Evolutionary conservation across 2,329 filamentous ascomycete species (phyloP).

Genomic region (Didymella sp.): DNA sequence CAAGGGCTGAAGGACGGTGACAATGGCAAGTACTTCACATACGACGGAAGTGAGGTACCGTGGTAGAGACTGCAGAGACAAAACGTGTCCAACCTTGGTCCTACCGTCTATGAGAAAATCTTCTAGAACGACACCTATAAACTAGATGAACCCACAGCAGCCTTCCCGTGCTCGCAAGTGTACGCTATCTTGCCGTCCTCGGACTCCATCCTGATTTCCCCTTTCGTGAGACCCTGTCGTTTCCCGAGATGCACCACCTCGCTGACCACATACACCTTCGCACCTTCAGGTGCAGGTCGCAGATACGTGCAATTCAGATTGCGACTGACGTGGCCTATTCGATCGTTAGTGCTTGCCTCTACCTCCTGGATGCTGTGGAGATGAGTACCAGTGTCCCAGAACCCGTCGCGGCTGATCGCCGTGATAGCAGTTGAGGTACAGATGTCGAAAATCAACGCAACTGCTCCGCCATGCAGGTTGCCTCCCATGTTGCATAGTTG

Average conservation of each 20-base stretch:
- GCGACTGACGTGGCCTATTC: constrained; percentile 48
- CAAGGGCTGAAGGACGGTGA: not conserved
- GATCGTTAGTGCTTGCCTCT: not conserved
- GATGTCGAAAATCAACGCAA: constrained; percentile 63
- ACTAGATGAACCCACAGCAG: constrained; percentile 29
- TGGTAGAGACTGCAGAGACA: not conserved
- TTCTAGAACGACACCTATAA: constrained; percentile 19
- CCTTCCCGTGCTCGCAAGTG: constrained; percentile 51
- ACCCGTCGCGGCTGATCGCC: constrained; percentile 40
- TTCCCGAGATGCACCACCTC: constrained; percentile 56
- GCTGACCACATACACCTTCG: constrained; percentile 52
- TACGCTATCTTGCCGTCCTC: constrained; percentile 50
- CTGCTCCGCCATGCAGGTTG: constrained; percentile 62
- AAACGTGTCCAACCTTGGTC: not conserved
- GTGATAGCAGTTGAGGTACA: constrained; percentile 53
- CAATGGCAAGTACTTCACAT: constrained; percentile 1
- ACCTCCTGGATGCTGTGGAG: not conserved
- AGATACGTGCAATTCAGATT: constrained; percentile 56
- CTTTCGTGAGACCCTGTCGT: constrained; percentile 50
- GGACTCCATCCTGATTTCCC: constrained; percentile 48
- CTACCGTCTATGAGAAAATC: not conserved
- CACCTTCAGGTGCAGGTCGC: constrained; percentile 51
- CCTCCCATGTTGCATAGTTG: constrained; percentile 54
- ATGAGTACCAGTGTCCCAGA: constrained; percentile 49
- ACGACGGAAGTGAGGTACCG: not conserved